Conservation (phyloP, 2,329 filamentous ascomycete genomes). For the Claviceps citrina region DNA sequence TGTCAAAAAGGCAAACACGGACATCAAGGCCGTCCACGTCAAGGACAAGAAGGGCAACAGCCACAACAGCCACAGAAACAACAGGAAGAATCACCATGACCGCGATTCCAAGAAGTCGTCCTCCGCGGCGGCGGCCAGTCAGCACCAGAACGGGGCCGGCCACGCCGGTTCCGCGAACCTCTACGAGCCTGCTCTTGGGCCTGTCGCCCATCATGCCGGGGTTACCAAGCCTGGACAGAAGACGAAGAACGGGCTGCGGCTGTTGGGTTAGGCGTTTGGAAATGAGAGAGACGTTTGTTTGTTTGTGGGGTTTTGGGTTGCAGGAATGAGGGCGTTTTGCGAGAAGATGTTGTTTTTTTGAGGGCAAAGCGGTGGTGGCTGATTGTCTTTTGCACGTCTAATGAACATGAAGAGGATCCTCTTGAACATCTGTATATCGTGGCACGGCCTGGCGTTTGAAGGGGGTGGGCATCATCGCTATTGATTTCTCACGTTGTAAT, state of each 20-base stretch:
- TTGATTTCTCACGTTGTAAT: background rate
- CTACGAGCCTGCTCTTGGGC: slow-evolving; percentile 37
- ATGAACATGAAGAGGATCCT: no score
- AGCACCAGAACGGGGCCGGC: slow-evolving; percentile 11
- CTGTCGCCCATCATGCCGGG: slow-evolving; percentile 33
- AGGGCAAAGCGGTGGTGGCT: no score
- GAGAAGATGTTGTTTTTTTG: no score
- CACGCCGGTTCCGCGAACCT: slow-evolving; percentile 16
- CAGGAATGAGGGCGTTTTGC: no score
- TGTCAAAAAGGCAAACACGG: slow-evolving; percentile 76
- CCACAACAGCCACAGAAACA: slow-evolving; percentile 24
- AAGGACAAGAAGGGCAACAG: slow-evolving; percentile 37
- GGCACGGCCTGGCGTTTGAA: background rate
- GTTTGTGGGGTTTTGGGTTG: no score
- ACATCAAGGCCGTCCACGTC: slow-evolving; percentile 64
- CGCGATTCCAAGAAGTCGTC: background rate
- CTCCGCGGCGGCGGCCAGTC: background rate
- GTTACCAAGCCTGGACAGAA: slow-evolving; percentile 48
- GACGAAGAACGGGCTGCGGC: slow-evolving; percentile 49
- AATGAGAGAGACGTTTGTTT: background rate
- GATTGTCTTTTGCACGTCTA: no score
- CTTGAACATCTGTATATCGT: background rate
- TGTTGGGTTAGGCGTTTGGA: slow-evolving; percentile 35
- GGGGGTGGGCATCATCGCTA: no score
- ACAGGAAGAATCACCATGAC: slow-evolving; percentile 13